phyloP scores from a whole-genome alignment of 2,329 filamentous ascomycete genomes.

The Gliomastix tumulicola region DNA sequence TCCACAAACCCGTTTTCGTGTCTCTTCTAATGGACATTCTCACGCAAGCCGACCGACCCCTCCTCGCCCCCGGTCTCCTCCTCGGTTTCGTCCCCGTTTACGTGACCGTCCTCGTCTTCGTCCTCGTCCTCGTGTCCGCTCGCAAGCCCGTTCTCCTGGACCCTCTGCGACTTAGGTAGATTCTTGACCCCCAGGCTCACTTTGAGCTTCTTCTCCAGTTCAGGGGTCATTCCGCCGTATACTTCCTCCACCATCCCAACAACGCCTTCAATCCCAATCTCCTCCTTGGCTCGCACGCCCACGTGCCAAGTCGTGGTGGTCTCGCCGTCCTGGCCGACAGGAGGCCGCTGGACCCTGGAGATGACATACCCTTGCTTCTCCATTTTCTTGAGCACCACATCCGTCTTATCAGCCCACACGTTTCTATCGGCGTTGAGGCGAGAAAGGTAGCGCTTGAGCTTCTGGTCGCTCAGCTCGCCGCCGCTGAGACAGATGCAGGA shows the following conservation, averaged over 20 bases:
- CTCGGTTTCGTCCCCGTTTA: no score
- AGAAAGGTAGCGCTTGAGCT: slow-evolving; percentile 67
- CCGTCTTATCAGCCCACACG: slow-evolving; percentile 69
- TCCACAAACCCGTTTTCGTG: no score
- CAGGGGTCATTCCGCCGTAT: slow-evolving; percentile 45
- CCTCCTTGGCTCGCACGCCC: slow-evolving; percentile 77
- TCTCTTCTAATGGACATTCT: no score
- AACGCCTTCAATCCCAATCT: slow-evolving; percentile 73
- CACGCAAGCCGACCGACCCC: no score
- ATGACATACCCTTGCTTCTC: slow-evolving; percentile 78
- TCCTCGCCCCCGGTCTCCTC: no score
- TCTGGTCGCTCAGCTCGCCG: slow-evolving; percentile 68
- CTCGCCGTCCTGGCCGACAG: slow-evolving; percentile 53
- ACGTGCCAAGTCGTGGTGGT: slow-evolving; percentile 75
- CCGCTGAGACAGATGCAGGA: slow-evolving; percentile 69
- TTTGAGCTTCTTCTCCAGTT: slow-evolving; percentile 52
- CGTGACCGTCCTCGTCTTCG: no score
- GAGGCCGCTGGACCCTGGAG: slow-evolving; percentile 58
- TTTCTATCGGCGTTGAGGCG: slow-evolving; percentile 70
- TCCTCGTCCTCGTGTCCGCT: no score
- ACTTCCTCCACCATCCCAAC: slow-evolving; percentile 59
- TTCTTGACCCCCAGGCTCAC: slow-evolving; percentile 51
- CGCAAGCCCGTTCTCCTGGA: no score
- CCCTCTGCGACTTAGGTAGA: no score
- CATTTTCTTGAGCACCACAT: slow-evolving; percentile 67